These are phyloP conservation scores for Ceriops tagal DNA, from an alignment of 345 rosid genomes.

Conservation along the genomic window DNA sequence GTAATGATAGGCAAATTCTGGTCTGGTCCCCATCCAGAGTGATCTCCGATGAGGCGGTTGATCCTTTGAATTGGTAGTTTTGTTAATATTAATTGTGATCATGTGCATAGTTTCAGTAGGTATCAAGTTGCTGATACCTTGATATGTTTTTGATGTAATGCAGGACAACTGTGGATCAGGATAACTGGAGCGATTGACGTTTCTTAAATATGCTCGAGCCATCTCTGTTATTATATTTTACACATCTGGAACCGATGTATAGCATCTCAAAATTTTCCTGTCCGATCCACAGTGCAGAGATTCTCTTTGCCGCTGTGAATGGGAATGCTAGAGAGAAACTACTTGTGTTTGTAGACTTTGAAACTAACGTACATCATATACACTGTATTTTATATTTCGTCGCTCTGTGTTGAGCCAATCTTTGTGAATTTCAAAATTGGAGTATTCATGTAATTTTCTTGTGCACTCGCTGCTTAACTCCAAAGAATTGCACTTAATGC, in stretches of 20 bases:
- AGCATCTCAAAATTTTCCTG: not conserved
- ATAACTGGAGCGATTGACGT: constrained; percentile 68
- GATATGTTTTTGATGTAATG: constrained; percentile 11
- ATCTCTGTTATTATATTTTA: not conserved
- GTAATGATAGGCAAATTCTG: constrained; percentile 75
- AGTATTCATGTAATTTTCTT: no score
- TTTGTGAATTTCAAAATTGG: no score
- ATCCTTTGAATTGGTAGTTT: not conserved
- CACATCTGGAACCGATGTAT: not conserved
- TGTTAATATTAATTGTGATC: not conserved
- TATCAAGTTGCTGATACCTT: not conserved
- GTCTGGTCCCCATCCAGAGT: constrained; percentile 73
- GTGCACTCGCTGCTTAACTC: no score
- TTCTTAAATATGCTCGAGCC: not conserved
- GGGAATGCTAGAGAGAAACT: no score
- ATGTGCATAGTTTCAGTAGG: not conserved
- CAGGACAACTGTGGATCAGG: constrained; percentile 60
- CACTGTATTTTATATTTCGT: not conserved
- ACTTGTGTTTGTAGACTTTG: no score
- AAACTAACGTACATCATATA: not conserved
- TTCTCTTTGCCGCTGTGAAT: no score
- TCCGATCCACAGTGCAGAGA: no score
- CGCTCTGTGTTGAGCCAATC: no score
- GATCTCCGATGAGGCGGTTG: constrained; percentile 39
- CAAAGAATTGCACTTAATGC: no score